Evolutionary conservation across 352 stramenopile species (phyloP), one percentile per base, ranked within the genome.

Genomic region (Phytophthora pinifolia): DNA sequence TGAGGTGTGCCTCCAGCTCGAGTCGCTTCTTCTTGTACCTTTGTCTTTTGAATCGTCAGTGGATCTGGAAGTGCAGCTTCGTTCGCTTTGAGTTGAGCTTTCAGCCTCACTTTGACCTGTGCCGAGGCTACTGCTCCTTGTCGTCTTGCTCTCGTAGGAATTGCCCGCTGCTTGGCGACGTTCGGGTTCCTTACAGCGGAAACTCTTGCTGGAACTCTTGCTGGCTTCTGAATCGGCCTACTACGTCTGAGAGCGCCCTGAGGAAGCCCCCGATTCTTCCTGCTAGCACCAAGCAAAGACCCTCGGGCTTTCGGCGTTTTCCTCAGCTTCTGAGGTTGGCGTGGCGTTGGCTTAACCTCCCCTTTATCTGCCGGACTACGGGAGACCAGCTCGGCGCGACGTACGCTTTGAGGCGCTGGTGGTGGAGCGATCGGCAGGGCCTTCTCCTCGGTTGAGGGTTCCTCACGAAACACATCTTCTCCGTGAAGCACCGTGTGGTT

Each of bases 401-500:
- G 59, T 41, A 63, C 52, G 6, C 53, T 13, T 15, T 63, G 44
- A 45, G 9, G 25, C 30, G 14, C 18, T 30, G 44, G 25, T 34
- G 14, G 27, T 30, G 44, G 39, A 29, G 31, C 20, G 8, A 33
- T 12, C 6, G 33, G 25, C 1, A 33, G 1, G 39, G 42, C 37
- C 7, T 49, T 55, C 1, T 62, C 45, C n/a, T 65, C 32, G 3
- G 27, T 1, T 14, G 15, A 17, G 8, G 18, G 27, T 6, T 72
- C 65, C 52, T 81, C 76, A 13, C 60, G 60, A 48, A 91, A 86
- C 6, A 92, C 76, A 50, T 89, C 61, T 36, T 89, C 70, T 13
- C 81, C 81, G 49, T 92, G 81, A 1, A 89, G 62, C 25, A 89
- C 75, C 13, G 81, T 89, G 65, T 89, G 81, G 35, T 66, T 81